Evolutionary conservation across 2,329 filamentous ascomycete genomes (phyloP), one percentile per base, ranked within the genome.

Genomic region (Colletotrichum limetticola): DNA sequence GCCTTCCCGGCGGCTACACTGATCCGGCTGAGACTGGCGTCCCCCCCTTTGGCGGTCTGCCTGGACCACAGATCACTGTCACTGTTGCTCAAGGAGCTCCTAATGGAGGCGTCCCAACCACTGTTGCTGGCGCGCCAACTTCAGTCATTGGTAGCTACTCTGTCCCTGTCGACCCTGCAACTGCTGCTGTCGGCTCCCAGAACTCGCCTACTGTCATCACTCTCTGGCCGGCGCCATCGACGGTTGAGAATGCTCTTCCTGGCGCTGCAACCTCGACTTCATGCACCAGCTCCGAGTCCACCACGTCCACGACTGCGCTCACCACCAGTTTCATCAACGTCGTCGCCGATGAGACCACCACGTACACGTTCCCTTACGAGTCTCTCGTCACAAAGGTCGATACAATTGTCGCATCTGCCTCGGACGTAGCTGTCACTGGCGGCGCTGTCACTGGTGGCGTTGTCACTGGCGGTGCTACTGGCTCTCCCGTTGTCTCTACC

Each of bases 321-420:
- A 85, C 82, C 8, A 81, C 79, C 61, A 84, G 82, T 24, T 84
- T 83, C 81, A 79, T 80, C 68, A 85, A 85, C 37, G 65, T 84
- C 59, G 81, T 85, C 30, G 76, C 78, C 1, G 81, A 82, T 56
- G 76, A 78, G 37, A 85, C 83, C 2, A 85, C 83, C 5, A 84
- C 83, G 1, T 83, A 83, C 72, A 83, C 81, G 1, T 75, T 75
- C 58, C 74, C 74, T 8, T 75, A 68, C 26, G 68, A 75, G 58
- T 65, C 68, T 37, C 72, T 75, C 6, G 68, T 69, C 65, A 75
- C 74, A n/a, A 64, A 46, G 12, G 57, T 71, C 24, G 62, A 62
- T 14, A 49, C 42, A 1, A 49, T 49, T 11, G 3, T 22, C 8
- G 42, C 42, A n/a, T 49, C 42, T n/a, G 42, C 42, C 42, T n/a